Percentiles rank a stretch among this genome's conserved stretches.
Conservation (phyloP, 164 flowering plant species). For the Stephania japonica region DNA sequence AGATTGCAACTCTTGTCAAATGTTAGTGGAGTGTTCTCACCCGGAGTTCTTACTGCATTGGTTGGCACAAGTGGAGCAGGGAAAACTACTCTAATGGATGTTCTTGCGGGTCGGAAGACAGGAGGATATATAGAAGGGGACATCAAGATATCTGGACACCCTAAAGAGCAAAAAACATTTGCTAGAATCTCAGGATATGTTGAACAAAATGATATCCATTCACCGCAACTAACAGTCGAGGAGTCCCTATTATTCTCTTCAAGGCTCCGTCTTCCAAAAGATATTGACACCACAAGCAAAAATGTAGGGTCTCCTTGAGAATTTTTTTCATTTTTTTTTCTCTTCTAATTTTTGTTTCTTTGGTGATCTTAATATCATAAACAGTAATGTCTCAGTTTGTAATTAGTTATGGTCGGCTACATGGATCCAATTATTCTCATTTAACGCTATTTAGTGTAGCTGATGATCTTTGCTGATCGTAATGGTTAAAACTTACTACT, state of each 20-base stretch:
- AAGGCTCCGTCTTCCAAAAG: constrained; percentile 41
- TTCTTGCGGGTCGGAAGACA: constrained; percentile 92
- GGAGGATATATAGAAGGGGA: constrained; percentile 97
- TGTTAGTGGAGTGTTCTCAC: constrained; percentile 86
- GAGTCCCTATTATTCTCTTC: constrained; percentile 47
- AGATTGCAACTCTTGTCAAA: constrained; percentile 69
- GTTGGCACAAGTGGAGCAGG: constrained; percentile 97
- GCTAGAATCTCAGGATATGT: constrained; percentile 93
- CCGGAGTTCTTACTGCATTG: constrained; percentile 94
- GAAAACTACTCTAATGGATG: constrained; percentile 95
- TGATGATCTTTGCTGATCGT: too few relatives aligned
- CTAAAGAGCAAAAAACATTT: constrained; percentile 77
- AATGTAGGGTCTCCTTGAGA: constrained; percentile 23
- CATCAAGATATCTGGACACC: constrained; percentile 73
- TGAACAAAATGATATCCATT: constrained; percentile 47
- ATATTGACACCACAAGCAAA: constrained; percentile 28
- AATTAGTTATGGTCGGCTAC: too few relatives aligned
- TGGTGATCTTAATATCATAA: background rate
- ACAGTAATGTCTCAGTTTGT: too few relatives aligned
- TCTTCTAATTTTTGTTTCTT: background rate
- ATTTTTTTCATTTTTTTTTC: background rate
- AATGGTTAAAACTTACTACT: background rate
- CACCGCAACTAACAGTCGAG: constrained; percentile 30
- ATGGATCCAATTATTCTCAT: too few relatives aligned
- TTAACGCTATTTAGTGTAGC: too few relatives aligned